Percentiles rank a stretch among this genome's conserved stretches.
phyloP scores from a whole-genome alignment of 1,139 yeast genomes.

The Scheffersomyces insectosa region DNA sequence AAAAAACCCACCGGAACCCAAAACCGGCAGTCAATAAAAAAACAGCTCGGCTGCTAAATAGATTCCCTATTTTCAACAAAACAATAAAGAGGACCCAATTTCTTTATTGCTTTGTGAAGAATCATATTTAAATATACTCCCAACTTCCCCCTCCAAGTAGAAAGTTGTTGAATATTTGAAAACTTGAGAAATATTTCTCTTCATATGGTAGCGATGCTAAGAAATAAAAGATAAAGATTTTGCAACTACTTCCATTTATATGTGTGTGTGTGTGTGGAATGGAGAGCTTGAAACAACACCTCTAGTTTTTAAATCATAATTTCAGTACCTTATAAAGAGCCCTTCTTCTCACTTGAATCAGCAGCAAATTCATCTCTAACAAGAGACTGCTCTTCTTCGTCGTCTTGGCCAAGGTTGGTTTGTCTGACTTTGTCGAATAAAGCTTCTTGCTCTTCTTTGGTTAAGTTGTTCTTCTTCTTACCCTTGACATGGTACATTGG shows the following conservation, averaged over 20 bases:
- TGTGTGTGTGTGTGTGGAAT: slow-evolving; percentile 1
- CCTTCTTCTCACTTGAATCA: no score
- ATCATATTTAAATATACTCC: neutral
- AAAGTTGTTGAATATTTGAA: neutral
- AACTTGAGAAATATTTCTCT: no score
- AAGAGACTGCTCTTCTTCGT: slow-evolving; percentile 19
- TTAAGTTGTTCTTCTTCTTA: slow-evolving; percentile 62
- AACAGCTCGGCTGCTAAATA: neutral
- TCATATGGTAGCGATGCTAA: no score
- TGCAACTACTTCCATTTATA: no score
- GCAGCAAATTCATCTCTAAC: no score
- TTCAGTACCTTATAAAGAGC: no score
- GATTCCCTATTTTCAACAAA: neutral
- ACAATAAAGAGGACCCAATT: slow-evolving; percentile 1
- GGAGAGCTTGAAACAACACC: neutral
- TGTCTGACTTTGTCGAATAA: slow-evolving; percentile 48
- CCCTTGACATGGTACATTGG: slow-evolving; percentile 73
- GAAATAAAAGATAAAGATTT: no score
- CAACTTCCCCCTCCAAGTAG: slow-evolving; percentile 1
- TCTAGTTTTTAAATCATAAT: neutral
- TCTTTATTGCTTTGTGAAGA: neutral
- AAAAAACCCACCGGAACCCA: neutral
- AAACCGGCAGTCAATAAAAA: neutral
- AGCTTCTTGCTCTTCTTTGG: slow-evolving; percentile 51
- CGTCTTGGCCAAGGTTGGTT: slow-evolving; percentile 24